Evolutionary conservation across 805 yeast species (phyloP).

Genomic region (Wickerhamomyces bovis): DNA sequence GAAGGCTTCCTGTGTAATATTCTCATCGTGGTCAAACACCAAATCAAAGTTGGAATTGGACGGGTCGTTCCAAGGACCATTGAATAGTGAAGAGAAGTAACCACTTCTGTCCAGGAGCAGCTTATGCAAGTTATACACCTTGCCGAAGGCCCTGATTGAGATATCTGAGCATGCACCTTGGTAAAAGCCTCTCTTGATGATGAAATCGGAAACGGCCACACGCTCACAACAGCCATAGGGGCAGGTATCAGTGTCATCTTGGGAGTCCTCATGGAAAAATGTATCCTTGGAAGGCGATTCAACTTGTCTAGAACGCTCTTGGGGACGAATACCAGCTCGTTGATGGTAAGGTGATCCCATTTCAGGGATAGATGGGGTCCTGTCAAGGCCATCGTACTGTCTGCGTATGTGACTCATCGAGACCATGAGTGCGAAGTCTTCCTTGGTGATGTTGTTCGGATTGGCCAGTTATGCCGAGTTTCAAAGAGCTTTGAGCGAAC

Average conservation of each 20-base stretch:
- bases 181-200: slow-evolving; percentile 34
- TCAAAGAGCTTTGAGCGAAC: not conserved
- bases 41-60: slow-evolving; percentile 22
- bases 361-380: no score
- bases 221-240: slow-evolving; percentile 26
- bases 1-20: slow-evolving; percentile 39
- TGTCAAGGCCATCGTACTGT: not conserved
- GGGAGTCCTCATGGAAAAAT: not conserved
- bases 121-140: slow-evolving; percentile 39
- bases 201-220: slow-evolving; percentile 23
- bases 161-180: slow-evolving; percentile 46
- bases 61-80: slow-evolving; percentile 36
- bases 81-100: slow-evolving; percentile 40
- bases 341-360: not conserved
- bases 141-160: slow-evolving; percentile 39
- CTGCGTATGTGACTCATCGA: not conserved
- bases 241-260: slow-evolving; percentile 13
- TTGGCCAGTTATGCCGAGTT: not conserved
- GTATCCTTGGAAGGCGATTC: slow-evolving; percentile 7
- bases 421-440: no score
- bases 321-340: not conserved
- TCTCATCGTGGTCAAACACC: slow-evolving; percentile 34
- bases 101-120: slow-evolving; percentile 40
- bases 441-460: no score
- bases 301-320: not conserved